Evolutionary conservation across 805 yeast species (phyloP), one percentile per base, ranked within the genome.

Genomic region (Candida taoyuanica): DNA sequence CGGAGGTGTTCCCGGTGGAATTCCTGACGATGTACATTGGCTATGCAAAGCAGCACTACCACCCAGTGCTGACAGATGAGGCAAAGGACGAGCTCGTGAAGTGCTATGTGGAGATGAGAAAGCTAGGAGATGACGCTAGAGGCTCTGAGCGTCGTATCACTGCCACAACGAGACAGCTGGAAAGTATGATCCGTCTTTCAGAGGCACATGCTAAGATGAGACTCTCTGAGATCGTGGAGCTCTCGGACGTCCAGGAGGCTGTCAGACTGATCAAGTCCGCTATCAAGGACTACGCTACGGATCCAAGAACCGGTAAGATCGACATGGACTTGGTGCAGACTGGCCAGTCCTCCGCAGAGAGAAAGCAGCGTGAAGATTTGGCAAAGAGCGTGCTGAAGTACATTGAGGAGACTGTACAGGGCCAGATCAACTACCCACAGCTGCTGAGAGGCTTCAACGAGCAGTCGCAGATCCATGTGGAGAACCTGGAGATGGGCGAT

Each of bases 191-290:
- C 49, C 78, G 98, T 56, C 70, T 93, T 36, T 64, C 95, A 0
- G 98, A 93, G 64, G 98, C 98, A 0, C 98, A 93, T 59, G 98
- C 99, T 2, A 89, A 88, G 64, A 85, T 93, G 95, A 78, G 96
- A 52, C 69, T 93, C 21, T 74, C 91, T 1, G 64, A 70, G 2
- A 58, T 52, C 1, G 99, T 93, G 5, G 82, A 80, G 38, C 68
- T 84, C 18, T 71, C 70, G 20, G 99, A 93, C 60, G 98, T 93
- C 5, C 71, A 73, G 43, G 99, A 93, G 59, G 95, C 98, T 0
- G 97, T 89, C 3, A 74, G 99, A 49, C 70, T 93, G 49, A 93
- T 91, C 58, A 80, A 84, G 52, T 76, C 95, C 3, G 99, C 99
- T 12, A 85, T 93, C 48, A 93, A 93, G 60, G 98, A 93, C 48